Conservation (phyloP, 2,329 filamentous ascomycete species). For the Ophiocordyceps unilateralis region DNA sequence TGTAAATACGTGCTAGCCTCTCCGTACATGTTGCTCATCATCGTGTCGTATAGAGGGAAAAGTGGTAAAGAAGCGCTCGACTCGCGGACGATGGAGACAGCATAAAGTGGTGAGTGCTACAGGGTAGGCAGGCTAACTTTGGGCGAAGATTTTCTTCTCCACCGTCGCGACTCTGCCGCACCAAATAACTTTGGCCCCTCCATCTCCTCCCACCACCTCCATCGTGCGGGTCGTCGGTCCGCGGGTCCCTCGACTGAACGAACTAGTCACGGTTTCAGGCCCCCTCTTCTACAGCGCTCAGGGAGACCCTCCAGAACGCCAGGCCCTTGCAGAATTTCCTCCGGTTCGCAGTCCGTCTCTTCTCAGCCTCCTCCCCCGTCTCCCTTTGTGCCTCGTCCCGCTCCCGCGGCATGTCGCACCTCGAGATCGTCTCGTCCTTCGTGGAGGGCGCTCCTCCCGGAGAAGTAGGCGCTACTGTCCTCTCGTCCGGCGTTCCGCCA, state of each 20-base stretch:
- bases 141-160: neutral
- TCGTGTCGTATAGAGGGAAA: too few relatives aligned
- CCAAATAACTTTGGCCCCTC: too few relatives aligned
- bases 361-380: neutral
- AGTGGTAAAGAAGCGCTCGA: too few relatives aligned
- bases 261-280: neutral
- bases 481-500: constrained; percentile 1
- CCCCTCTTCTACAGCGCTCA: neutral
- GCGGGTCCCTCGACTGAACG: too few relatives aligned
- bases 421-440: constrained; percentile 54
- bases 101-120: neutral
- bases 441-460: constrained; percentile 88
- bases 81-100: too few relatives aligned
- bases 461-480: constrained; percentile 48
- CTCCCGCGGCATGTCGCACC: constrained; percentile 16
- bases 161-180: neutral
- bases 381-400: neutral
- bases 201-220: neutral
- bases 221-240: neutral
- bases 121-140: neutral
- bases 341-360: neutral
- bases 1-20: neutral
- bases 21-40: too few relatives aligned
- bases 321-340: neutral
- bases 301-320: neutral